Conservation (phyloP, 2,329 filamentous ascomycete genomes). For the Colletotrichum agaves region DNA sequence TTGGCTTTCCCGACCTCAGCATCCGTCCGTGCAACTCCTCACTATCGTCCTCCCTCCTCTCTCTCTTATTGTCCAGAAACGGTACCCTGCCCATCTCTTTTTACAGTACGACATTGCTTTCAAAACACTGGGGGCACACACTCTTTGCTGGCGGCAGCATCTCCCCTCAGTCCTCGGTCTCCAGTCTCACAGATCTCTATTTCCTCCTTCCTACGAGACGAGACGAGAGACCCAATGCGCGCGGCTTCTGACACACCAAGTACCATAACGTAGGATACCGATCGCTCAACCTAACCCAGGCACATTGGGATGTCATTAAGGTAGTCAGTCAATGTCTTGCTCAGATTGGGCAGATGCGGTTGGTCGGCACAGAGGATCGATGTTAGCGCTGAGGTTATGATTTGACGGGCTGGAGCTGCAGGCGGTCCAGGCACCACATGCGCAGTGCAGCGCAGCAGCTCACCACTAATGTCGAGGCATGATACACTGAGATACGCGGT, state of each 20-base stretch:
- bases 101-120: conserved; percentile 3
- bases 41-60: not conserved
- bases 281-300: conserved; percentile 20
- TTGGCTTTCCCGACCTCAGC: conserved; percentile 5
- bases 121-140: not conserved
- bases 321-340: not conserved
- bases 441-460: conserved; percentile 6
- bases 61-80: conserved; percentile 18
- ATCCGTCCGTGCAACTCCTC: not conserved
- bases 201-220: conserved; percentile 9
- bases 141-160: not conserved
- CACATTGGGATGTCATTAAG: conserved; percentile 16
- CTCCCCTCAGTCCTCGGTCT: conserved; percentile 1
- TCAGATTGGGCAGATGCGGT: conserved; percentile 14
- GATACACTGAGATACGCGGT: conserved; percentile 3
- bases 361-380: conserved; percentile 15
- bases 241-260: conserved; percentile 19
- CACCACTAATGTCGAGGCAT: conserved; percentile 18
- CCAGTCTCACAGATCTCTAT: not conserved
- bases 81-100: not conserved
- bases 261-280: conserved; percentile 5
- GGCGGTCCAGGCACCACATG: conserved; percentile 18
- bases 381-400: conserved; percentile 29
- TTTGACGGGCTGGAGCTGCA: conserved; percentile 18
- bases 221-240: conserved; percentile 29